Conservation (phyloP, 805 yeast genomes). For the Tetrapisispora namnaoensis region DNA sequence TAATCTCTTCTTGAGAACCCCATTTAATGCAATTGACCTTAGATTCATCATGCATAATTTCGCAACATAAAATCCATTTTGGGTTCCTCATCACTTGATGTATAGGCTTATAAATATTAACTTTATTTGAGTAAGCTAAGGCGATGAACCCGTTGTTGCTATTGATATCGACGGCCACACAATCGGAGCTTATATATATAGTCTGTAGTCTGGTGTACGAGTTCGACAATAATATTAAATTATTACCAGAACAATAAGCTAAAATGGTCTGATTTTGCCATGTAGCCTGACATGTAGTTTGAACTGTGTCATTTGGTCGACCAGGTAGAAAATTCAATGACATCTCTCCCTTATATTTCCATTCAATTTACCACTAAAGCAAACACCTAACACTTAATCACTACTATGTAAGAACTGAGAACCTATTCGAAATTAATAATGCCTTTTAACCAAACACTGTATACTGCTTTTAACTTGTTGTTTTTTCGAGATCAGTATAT, state of each 20-base stretch:
- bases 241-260: constrained; percentile 82
- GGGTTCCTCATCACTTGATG: constrained; percentile 36
- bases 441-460: too few species aligned
- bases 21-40: constrained; percentile 40
- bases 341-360: constrained; percentile 30
- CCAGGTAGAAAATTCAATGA: constrained; percentile 74
- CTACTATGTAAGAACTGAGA: too few species aligned
- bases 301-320: constrained; percentile 53
- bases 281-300: constrained; percentile 45
- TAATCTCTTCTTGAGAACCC: constrained; percentile 48
- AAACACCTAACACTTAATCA: not conserved
- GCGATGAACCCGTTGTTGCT: constrained; percentile 51
- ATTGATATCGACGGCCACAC: constrained; percentile 57
- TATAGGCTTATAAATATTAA: constrained; percentile 47
- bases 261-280: constrained; percentile 62
- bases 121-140: constrained; percentile 36
- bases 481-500: not conserved
- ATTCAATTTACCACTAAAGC: not conserved
- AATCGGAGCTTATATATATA: constrained; percentile 57
- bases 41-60: constrained; percentile 27
- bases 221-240: constrained; percentile 55
- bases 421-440: too few species aligned
- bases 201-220: constrained; percentile 59
- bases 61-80: constrained; percentile 36
- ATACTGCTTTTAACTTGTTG: not conserved